Percentiles rank a stretch among this genome's conserved stretches.
phyloP scores from a whole-genome alignment of 345 rosid species.

The Brassica nigra region DNA sequence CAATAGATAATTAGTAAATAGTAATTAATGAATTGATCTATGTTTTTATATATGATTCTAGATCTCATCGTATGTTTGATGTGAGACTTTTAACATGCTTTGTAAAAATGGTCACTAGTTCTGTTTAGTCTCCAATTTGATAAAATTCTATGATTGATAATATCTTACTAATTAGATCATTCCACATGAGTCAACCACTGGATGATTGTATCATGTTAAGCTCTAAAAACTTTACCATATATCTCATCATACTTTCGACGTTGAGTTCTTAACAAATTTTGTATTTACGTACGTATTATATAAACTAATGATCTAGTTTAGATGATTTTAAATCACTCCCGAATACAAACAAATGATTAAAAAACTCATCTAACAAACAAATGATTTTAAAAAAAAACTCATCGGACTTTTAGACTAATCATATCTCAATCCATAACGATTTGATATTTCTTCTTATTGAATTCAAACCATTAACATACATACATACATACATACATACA shows the following conservation, averaged over 20 bases:
- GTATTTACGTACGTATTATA: not conserved
- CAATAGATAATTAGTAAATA: not conserved
- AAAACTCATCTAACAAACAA: not conserved
- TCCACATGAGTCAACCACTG: not conserved
- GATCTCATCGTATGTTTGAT: not conserved
- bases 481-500: not conserved
- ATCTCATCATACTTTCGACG: not conserved
- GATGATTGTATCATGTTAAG: not conserved
- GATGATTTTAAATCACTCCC: not conserved
- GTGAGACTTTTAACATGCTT: not conserved
- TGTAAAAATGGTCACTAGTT: not conserved
- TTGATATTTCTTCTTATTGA: constrained; percentile 1
- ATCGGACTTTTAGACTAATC: not conserved
- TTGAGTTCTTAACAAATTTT: not conserved
- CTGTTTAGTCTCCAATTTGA: not conserved
- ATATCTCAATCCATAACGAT: not conserved
- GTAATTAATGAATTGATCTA: not conserved
- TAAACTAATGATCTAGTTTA: not conserved
- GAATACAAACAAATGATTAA: not conserved
- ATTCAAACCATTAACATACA: not conserved
- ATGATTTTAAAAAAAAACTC: not conserved
- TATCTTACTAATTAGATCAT: not conserved
- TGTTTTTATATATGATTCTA: not conserved
- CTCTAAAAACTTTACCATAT: not conserved
- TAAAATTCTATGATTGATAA: not conserved